A percentile compares a stretch with the other conserved stretches of the same genome.
phyloP scores from a whole-genome alignment of 2,329 filamentous ascomycete species.

The Emmonsia crescens region DNA sequence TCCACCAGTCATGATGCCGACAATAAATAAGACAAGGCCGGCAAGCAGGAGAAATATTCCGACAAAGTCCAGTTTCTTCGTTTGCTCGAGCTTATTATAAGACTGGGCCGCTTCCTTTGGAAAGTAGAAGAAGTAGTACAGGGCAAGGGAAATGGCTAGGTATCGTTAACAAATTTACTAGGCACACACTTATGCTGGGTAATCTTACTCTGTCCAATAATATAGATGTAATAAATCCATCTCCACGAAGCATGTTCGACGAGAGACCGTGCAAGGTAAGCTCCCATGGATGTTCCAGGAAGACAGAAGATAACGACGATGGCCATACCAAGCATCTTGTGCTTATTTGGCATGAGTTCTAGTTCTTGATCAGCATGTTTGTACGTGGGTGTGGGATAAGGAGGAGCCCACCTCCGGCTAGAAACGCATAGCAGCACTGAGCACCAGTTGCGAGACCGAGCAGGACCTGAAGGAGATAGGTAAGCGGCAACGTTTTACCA shows the following conservation, averaged over 20 bases:
- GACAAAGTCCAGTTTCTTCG: constrained; percentile 12
- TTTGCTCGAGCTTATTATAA: constrained; percentile 9
- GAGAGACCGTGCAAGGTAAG: constrained; percentile 2
- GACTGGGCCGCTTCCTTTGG: not conserved
- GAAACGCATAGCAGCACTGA: constrained; percentile 20
- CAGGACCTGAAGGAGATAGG: constrained; percentile 12
- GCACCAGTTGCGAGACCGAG: constrained; percentile 21
- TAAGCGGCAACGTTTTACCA: not conserved
- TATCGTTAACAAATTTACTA: not conserved
- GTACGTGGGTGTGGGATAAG: too few species aligned
- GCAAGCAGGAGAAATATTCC: constrained; percentile 11
- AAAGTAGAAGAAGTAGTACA: constrained; percentile 1
- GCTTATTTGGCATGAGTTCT: constrained; percentile 15
- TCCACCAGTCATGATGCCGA: constrained; percentile 12
- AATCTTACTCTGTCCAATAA: not conserved
- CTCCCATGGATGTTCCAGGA: not conserved
- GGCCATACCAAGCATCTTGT: not conserved
- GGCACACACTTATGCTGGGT: not conserved
- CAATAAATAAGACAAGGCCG: constrained; percentile 11
- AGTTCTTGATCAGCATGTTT: not conserved
- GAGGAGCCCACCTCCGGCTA: constrained; percentile 6
- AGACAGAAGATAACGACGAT: constrained; percentile 1
- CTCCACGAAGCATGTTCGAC: constrained; percentile 4
- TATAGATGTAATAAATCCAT: constrained; percentile 5
- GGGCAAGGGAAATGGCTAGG: not conserved